Conservation (phyloP, 768 basidiomycete species). For the Tricholoma terreum region DNA sequence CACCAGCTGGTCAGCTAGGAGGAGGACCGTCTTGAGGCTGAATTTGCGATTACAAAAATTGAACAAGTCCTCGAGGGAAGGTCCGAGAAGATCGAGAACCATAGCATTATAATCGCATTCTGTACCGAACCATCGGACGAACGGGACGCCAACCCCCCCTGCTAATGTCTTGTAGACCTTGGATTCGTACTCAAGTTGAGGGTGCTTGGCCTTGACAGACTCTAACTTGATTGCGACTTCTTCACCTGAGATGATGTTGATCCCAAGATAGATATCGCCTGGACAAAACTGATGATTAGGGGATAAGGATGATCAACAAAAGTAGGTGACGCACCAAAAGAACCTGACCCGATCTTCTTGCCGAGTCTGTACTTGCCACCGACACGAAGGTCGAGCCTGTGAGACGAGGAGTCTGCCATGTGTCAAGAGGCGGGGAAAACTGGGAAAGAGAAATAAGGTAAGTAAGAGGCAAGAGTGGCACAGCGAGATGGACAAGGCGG, state of each 20-base stretch:
- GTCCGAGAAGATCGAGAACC: constrained; percentile 96
- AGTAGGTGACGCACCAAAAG: constrained; percentile 70
- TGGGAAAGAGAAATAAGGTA: constrained; percentile 17
- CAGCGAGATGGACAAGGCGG: constrained; percentile 13
- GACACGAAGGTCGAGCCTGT: constrained; percentile 82
- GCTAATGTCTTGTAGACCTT: constrained; percentile 97
- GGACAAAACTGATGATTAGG: constrained; percentile 8
- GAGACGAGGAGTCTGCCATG: constrained; percentile 73
- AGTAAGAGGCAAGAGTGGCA: constrained; percentile 15
- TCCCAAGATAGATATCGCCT: constrained; percentile 99
- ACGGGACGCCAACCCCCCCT: constrained; percentile 97
- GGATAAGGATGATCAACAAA: not conserved
- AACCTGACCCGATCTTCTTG: constrained; percentile 99
- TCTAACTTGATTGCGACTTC: constrained; percentile 99
- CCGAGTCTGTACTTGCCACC: constrained; percentile 97
- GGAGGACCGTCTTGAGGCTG: constrained; percentile 92
- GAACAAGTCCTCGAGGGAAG: constrained; percentile 88
- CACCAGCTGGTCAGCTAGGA: constrained; percentile 95
- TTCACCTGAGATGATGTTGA: constrained; percentile 99
- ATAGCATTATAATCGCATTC: constrained; percentile 99
- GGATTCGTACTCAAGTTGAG: constrained; percentile 99
- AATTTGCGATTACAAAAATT: constrained; percentile 98
- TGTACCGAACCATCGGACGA: constrained; percentile 92
- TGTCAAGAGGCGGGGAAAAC: constrained; percentile 21
- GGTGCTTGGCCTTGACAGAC: constrained; percentile 99